Evolutionary conservation across 78 protist species (phyloP).

Genomic region (Paulinella micropora): DNA sequence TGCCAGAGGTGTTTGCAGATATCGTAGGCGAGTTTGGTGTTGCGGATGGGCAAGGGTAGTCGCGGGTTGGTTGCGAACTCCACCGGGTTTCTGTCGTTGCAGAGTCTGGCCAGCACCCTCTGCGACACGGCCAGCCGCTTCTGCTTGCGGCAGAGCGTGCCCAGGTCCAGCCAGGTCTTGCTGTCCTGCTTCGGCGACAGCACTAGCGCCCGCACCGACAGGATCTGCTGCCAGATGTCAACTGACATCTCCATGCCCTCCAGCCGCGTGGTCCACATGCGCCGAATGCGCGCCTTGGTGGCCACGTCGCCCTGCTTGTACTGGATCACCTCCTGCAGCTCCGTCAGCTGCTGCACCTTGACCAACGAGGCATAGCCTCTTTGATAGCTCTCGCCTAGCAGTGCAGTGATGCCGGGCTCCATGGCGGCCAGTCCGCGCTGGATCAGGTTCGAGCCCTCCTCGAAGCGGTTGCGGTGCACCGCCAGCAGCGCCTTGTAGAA

Average conservation of each 20-base stretch:
- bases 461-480: not conserved
- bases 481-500: not conserved
- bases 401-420: not conserved
- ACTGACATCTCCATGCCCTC: constrained; percentile 43
- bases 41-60: not conserved
- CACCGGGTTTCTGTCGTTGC: too few species aligned
- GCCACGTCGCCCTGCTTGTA: not conserved
- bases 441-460: not conserved
- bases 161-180: constrained; percentile 55
- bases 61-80: too few species aligned
- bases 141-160: constrained; percentile 61
- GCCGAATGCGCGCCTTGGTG: constrained; percentile 13
- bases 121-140: constrained; percentile 28
- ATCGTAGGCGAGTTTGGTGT: not conserved
- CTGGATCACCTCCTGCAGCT: not conserved
- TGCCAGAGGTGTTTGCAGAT: too few species aligned
- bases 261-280: constrained; percentile 64
- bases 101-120: not conserved
- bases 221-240: constrained; percentile 67
- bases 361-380: not conserved
- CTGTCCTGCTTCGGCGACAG: constrained; percentile 55
- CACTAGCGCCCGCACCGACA: constrained; percentile 63
- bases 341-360: not conserved
- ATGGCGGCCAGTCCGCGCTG: not conserved
- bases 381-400: constrained; percentile 6